A percentile compares a stretch with the other conserved stretches of the same genome.
Conservation (phyloP, 2,329 filamentous ascomycete species). For the Aspergillus sp. region DNA sequence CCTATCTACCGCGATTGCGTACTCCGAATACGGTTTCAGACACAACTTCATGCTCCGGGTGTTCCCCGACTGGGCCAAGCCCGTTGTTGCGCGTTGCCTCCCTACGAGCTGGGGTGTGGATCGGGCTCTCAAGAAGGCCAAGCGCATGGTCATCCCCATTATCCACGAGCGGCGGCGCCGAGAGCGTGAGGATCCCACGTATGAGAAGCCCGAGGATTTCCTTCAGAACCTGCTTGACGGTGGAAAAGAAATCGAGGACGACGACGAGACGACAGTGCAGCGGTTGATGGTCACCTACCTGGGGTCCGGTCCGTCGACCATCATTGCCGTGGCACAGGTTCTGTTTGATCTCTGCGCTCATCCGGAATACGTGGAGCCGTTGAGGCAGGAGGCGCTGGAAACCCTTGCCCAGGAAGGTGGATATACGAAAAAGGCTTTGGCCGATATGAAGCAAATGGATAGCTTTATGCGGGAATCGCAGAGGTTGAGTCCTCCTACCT, state of each 20-base stretch:
- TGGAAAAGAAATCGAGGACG: background rate
- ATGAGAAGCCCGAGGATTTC: background rate
- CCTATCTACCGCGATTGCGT: background rate
- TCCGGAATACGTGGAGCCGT: constrained; percentile 19
- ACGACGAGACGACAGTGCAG: constrained; percentile 13
- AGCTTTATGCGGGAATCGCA: constrained; percentile 25
- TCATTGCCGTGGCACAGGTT: constrained; percentile 9
- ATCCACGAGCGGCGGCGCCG: background rate
- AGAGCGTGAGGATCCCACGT: background rate
- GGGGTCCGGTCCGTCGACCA: constrained; percentile 17
- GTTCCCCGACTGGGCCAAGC: background rate
- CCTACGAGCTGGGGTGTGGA: background rate
- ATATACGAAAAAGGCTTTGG: constrained; percentile 12
- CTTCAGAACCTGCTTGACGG: constrained; percentile 2
- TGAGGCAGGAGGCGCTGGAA: constrained; percentile 20
- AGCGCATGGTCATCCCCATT: background rate
- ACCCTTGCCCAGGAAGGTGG: constrained; percentile 14
- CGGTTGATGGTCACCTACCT: constrained; percentile 12
- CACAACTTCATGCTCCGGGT: background rate
- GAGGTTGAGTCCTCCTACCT: constrained; percentile 15
- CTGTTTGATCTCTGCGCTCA: constrained; percentile 20
- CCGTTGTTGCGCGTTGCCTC: background rate
- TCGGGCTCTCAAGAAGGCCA: background rate
- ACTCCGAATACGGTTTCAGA: background rate
- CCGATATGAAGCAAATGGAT: constrained; percentile 18